Base-by-base conservation (phyloP, 225 moss, liverwort and hornwort species). In the Ulota crispa region DNA sequence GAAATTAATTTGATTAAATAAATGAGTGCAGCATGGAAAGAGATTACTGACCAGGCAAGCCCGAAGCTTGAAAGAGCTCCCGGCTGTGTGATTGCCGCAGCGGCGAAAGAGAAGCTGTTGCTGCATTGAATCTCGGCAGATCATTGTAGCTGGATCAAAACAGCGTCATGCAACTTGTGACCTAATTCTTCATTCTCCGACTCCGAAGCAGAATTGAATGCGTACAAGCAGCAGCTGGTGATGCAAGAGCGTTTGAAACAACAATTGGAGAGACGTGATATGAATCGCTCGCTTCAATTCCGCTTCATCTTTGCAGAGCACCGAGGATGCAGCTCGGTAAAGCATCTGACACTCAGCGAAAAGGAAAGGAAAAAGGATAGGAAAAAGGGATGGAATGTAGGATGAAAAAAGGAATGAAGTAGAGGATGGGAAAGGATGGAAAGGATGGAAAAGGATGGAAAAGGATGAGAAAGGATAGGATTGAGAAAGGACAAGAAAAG, bases 41-140 rank as follows among this genome's bases (percentile, higher is more conserved):
- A 68, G 14, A 24, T 47, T 15, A 56, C 73, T 26, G 13, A 82
- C 85, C 73, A 78, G 68, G 65, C 78, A 83, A 68, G 85, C 82
- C 52, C 73, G 78, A 78, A 73, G 67, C 27, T 67, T 57, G 41
- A 73, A 67, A 31, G 4, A 55, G 81, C 73, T 57, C 57, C 77
- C 7, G 39, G 15, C 26, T 9, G 30, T 14, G 0, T 31, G 18
- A 74, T 55, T 21, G 64, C 54, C 55, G 9, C 66, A 37, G 50
- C 41, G 66, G 9, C 66, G 41, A 19, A 77, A 47, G 9, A 67
- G 67, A 72, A 56, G 39, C 55, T 9, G 64, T 55, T 9, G 64
- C 54, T 41, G 61, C 78, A 85, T 74, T 24, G 82, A 42, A 18
- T 37, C 36, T 50, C 32, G 27, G 41, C 20, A 37, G 57, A 77